Base-by-base conservation (phyloP, 176 grass and related monocot species). In the Aegilops bicornis region DNA sequence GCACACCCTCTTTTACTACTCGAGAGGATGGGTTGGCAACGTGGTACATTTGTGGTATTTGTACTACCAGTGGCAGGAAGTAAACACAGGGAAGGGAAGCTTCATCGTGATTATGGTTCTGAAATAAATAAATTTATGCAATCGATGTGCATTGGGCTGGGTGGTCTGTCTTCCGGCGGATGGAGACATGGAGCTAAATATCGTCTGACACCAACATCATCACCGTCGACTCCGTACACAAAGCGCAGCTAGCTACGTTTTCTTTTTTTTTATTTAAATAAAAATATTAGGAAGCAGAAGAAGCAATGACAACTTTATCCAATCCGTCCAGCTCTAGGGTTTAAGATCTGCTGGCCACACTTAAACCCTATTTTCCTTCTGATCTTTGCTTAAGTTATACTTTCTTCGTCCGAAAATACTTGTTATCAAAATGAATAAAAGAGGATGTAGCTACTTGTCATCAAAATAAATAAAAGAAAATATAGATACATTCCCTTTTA, bases 111-210 rank as follows among this genome's bases (percentile, higher is more conserved):
- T 77, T 52, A 17, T 54, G 61, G 32, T 4, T 39, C 27, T 25
- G 13, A 66, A 64, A 63, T 3, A 29, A 48, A 47, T 83, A 74
- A 32, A n/a, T 31, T 5, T 63, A 5, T 17, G 19, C 58, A 48
- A 16, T 45, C 64, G 42, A 85, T 77, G 83, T 36, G 73, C 76
- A 45, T 85, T 62, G 81, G 73, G 45, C 1, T 30, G 72, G 64
- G 39, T 70, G 36, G 42, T 43, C 42, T 12, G 40, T 43, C 35
- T 86, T 24, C 54, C 72, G 8, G n/a, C 65, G 73, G 45, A 59
- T 35, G 27, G 31, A 69, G 24, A 45, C 37, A 84, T 24, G 58
- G 37, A 64, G 16, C 43, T 58, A 52, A 7, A 25, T 2, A 79
- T 10, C 10, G 76, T 30, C 65, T 42, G 68, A 80, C 54, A 69